Percentiles rank a stretch among this genome's conserved stretches.
Evolutionary conservation across 805 yeast genomes (phyloP).

Genomic region (Hanseniaspora lachancei): DNA sequence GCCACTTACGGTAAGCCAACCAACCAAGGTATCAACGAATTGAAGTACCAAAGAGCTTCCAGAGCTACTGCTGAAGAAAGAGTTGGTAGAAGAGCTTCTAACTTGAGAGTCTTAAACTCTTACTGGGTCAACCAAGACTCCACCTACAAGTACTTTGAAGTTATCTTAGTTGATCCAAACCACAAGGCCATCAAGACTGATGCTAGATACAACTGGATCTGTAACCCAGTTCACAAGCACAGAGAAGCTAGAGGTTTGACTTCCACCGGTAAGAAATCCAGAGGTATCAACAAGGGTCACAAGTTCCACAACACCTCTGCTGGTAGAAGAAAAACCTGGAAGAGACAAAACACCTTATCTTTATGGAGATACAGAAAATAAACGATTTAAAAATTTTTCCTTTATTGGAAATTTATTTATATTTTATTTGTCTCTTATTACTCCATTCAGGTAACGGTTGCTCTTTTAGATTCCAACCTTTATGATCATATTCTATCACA

Average conservation of each 20-base stretch:
- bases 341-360: conserved; percentile 95
- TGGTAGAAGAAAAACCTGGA: conserved; percentile 99
- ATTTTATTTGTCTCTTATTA: background rate
- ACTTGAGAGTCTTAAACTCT: conserved; percentile 98
- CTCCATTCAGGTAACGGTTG: background rate
- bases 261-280: conserved; percentile 93
- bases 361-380: conserved; percentile 98
- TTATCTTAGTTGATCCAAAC: conserved; percentile 90
- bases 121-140: conserved; percentile 99
- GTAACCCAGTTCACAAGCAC: conserved; percentile 99
- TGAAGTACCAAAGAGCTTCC: conserved; percentile 97
- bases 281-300: conserved; percentile 99
- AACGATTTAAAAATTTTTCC: conserved; percentile 12
- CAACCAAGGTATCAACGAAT: conserved; percentile 98
- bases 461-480: background rate
- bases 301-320: conserved; percentile 93
- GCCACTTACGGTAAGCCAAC: conserved; percentile 99
- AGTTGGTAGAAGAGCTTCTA: conserved; percentile 96
- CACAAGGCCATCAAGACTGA: conserved; percentile 99
- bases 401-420: background rate
- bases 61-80: conserved; percentile 99
- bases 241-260: conserved; percentile 99
- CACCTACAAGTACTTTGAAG: conserved; percentile 98
- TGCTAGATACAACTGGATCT: conserved; percentile 99
- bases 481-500: too few relatives aligned